These are phyloP conservation scores for Trichoderma arundinaceum DNA, from an alignment of 2,329 filamentous ascomycete genomes.

Conservation along the genomic window DNA sequence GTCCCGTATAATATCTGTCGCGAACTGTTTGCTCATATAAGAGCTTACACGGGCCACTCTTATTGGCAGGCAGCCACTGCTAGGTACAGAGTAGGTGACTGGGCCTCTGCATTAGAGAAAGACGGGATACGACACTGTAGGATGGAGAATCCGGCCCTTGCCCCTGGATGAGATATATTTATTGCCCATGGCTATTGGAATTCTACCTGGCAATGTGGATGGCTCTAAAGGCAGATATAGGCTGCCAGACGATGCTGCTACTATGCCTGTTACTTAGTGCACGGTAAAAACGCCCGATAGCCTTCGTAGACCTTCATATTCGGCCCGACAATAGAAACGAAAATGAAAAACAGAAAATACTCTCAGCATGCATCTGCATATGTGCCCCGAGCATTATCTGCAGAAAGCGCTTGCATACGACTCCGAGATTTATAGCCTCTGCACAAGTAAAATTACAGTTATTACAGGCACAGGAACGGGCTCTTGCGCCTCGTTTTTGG, in stretches of 20 bases:
- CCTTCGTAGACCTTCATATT: too few relatives aligned
- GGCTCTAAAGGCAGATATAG: background rate
- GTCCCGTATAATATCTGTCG: background rate
- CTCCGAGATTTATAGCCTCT: background rate
- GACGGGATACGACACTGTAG: background rate
- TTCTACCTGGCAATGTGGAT: background rate
- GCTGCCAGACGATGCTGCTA: too few relatives aligned
- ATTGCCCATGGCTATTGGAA: background rate
- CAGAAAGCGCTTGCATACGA: background rate
- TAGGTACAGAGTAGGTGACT: background rate
- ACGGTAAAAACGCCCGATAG: background rate
- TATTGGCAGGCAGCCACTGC: background rate
- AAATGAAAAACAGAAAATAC: background rate
- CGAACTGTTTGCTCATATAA: background rate
- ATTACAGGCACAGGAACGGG: conserved; percentile 25
- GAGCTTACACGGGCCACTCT: background rate
- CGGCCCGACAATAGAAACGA: background rate
- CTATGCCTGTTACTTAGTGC: background rate
- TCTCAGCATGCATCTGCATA: background rate
- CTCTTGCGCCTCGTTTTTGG: too few relatives aligned
- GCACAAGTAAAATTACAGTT: conserved; percentile 20
- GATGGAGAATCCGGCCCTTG: background rate
- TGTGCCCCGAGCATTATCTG: too few relatives aligned
- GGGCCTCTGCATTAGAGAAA: background rate
- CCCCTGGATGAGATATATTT: background rate